Conservation (phyloP, 2,329 filamentous ascomycete genomes). For the Kalaharituber pfeilii region DNA sequence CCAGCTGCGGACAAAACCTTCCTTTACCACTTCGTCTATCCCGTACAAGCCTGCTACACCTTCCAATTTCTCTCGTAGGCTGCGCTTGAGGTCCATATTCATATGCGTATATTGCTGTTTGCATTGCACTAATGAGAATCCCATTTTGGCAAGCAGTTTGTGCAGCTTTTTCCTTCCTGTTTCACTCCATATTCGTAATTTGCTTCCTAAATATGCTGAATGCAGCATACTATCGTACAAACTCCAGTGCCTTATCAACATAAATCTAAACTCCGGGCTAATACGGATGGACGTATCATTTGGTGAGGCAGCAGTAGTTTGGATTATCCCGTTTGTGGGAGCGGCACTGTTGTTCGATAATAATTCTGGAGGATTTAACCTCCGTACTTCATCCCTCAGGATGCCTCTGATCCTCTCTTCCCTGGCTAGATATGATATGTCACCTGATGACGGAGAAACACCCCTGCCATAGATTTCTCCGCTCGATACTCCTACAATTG, state of each 20-base stretch:
- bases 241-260: constrained; percentile 90
- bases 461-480: constrained; percentile 70
- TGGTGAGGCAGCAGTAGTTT: constrained; percentile 63
- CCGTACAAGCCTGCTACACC: constrained; percentile 90
- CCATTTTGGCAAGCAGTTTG: constrained; percentile 95
- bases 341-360: constrained; percentile 41
- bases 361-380: constrained; percentile 64
- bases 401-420: constrained; percentile 72
- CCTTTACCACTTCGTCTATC: constrained; percentile 78
- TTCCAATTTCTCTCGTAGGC: constrained; percentile 64
- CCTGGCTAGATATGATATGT: constrained; percentile 31
- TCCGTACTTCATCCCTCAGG: constrained; percentile 79
- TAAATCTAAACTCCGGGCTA: constrained; percentile 81
- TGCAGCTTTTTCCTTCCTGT: constrained; percentile 72
- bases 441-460: constrained; percentile 50
- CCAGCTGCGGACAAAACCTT: constrained; percentile 90
- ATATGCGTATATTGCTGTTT: constrained; percentile 95
- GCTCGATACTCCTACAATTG: constrained; percentile 87
- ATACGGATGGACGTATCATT: constrained; percentile 84
- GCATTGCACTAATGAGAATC: constrained; percentile 80
- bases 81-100: constrained; percentile 91
- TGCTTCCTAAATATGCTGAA: constrained; percentile 80
- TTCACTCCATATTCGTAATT: constrained; percentile 89
- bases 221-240: constrained; percentile 98
- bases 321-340: constrained; percentile 65